Evolutionary conservation across 768 basidiomycete genomes (phyloP).

Genomic region (Mycena sanguinolenta): DNA sequence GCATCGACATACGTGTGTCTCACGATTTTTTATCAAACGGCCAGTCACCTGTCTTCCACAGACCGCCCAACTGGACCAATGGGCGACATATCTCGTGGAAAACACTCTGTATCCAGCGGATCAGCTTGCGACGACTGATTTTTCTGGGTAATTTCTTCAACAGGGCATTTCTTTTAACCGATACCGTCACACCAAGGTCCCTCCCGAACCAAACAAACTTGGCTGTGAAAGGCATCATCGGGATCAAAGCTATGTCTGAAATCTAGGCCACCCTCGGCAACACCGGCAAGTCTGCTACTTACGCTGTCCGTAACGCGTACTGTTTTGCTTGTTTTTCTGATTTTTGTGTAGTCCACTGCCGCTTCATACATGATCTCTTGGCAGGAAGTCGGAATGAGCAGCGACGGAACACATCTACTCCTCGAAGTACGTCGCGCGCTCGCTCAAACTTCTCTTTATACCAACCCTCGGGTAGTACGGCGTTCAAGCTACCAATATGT

Average conservation of each 20-base stretch:
- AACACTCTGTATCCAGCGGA: constrained; percentile 66
- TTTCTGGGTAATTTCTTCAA: constrained; percentile 49
- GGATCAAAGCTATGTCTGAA: constrained; percentile 72
- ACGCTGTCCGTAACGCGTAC: too few relatives aligned
- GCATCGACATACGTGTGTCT: constrained; percentile 61
- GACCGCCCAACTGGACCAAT: constrained; percentile 63
- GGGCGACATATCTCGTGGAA: constrained; percentile 70
- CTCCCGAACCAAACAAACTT: constrained; percentile 75
- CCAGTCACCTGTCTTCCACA: neutral
- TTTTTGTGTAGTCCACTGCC: too few relatives aligned
- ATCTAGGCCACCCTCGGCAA: too few relatives aligned
- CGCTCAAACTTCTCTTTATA: neutral
- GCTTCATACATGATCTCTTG: too few relatives aligned
- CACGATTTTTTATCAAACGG: neutral
- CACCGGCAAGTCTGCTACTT: too few relatives aligned
- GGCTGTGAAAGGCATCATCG: constrained; percentile 75
- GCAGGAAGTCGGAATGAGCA: too few relatives aligned
- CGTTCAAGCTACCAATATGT: constrained; percentile 4
- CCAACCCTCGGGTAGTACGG: constrained; percentile 1
- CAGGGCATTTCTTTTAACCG: neutral
- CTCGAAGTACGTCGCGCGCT: constrained; percentile 12
- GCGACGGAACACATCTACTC: too few relatives aligned
- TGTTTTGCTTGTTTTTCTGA: too few relatives aligned
- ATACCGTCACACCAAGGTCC: constrained; percentile 30
- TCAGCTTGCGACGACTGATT: constrained; percentile 67